These are phyloP conservation scores for Ilyonectria robusta DNA, from an alignment of 2,329 filamentous ascomycete species.

Conservation along the genomic window DNA sequence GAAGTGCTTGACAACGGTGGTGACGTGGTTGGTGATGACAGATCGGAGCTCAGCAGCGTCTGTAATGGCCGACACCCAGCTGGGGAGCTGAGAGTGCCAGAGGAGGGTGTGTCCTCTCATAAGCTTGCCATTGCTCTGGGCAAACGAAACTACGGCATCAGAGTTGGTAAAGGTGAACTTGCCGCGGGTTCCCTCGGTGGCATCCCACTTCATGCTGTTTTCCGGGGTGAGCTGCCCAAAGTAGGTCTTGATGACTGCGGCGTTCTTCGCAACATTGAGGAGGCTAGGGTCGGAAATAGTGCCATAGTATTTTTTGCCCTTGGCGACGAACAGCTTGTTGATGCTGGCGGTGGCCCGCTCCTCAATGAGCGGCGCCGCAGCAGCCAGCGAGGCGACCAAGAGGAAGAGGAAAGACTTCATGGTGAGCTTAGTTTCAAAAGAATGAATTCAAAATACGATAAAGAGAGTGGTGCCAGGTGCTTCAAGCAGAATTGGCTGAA, in stretches of 20 bases:
- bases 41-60: conserved; percentile 66
- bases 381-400: conserved; percentile 1
- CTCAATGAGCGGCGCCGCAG: background rate
- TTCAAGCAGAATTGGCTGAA: too few relatives aligned
- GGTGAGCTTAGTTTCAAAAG: background rate
- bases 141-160: conserved; percentile 73
- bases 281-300: conserved; percentile 68
- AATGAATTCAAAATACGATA: background rate
- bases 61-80: conserved; percentile 71
- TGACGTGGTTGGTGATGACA: conserved; percentile 73
- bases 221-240: conserved; percentile 78
- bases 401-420: background rate
- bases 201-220: conserved; percentile 81
- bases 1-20: conserved; percentile 69
- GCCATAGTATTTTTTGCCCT: conserved; percentile 77
- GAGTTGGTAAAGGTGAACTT: conserved; percentile 71
- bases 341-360: conserved; percentile 7
- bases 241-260: conserved; percentile 69
- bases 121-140: conserved; percentile 67
- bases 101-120: conserved; percentile 77
- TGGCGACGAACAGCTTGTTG: conserved; percentile 53
- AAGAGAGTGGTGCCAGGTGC: too few relatives aligned
- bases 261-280: conserved; percentile 64
- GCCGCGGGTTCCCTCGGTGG: conserved; percentile 61
- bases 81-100: conserved; percentile 73